Conservation (phyloP, 2,329 filamentous ascomycete species). For the Fusarium sp. region DNA sequence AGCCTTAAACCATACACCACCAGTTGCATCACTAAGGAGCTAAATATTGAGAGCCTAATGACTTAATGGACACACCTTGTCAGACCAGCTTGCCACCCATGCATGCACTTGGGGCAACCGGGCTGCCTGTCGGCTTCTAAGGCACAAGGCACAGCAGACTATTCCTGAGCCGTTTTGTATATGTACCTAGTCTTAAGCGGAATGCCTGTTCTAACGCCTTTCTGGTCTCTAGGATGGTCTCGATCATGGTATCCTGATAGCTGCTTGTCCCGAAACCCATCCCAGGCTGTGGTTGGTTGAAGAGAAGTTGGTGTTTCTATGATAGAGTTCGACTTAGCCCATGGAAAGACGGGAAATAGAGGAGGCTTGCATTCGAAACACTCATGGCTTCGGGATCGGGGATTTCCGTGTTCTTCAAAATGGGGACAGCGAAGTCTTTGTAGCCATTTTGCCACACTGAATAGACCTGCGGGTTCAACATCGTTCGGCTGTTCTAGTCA, state of each 20-base stretch:
- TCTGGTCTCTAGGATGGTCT: too few relatives aligned
- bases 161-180: too few relatives aligned
- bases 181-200: accelerated
- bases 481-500: not conserved
- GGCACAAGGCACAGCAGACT: too few relatives aligned
- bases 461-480: not conserved
- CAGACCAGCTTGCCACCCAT: not conserved
- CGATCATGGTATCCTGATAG: not conserved
- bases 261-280: not conserved
- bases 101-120: not conserved
- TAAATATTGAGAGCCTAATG: not conserved
- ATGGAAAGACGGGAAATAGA: too few relatives aligned
- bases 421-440: not conserved
- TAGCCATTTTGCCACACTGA: not conserved
- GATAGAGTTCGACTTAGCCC: not conserved
- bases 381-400: too few relatives aligned
- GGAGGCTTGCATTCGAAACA: too few relatives aligned
- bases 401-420: not conserved
- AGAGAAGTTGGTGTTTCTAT: not conserved
- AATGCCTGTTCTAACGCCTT: not conserved
- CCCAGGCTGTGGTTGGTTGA: not conserved
- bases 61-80: not conserved
- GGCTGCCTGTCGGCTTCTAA: not conserved
- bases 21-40: not conserved
- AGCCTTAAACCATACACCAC: not conserved